Evolutionary conservation across 2,329 filamentous ascomycete genomes (phyloP).

Genomic region (Leptosphaerulina australis): DNA sequence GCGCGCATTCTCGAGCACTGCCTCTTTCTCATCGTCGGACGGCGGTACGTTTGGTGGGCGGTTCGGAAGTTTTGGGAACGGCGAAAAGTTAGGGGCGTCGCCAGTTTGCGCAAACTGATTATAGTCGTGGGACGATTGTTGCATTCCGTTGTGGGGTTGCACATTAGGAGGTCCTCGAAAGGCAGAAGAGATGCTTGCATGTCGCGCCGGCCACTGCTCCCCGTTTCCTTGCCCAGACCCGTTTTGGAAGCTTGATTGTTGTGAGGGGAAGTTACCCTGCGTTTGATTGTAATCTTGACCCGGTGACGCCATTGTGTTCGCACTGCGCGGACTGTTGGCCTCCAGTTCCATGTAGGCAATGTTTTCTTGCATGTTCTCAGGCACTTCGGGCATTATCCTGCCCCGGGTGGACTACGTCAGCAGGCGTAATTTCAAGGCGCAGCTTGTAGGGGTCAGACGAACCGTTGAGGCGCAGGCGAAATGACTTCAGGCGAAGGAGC

Average conservation of each 20-base stretch:
- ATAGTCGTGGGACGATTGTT: slow-evolving; percentile 47
- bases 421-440: slow-evolving; percentile 33
- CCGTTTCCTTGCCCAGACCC: slow-evolving; percentile 27
- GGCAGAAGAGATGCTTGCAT: slow-evolving; percentile 46
- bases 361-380: slow-evolving; percentile 94
- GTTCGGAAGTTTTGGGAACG: slow-evolving; percentile 82
- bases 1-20: slow-evolving; percentile 83
- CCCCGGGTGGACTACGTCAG: slow-evolving; percentile 38
- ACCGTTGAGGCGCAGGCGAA: slow-evolving; percentile 74
- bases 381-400: slow-evolving; percentile 93
- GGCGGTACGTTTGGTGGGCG: slow-evolving; percentile 87
- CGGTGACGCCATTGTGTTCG: slow-evolving; percentile 39
- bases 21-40: slow-evolving; percentile 92
- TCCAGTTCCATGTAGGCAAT: slow-evolving; percentile 89
- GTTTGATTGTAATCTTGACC: slow-evolving; percentile 37
- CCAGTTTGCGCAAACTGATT: slow-evolving; percentile 47
- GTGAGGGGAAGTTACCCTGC: slow-evolving; percentile 39
- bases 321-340: slow-evolving; percentile 59
- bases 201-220: slow-evolving; percentile 41
- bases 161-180: slow-evolving; percentile 47
- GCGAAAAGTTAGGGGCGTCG: slow-evolving; percentile 80
- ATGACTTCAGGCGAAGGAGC: slow-evolving; percentile 64
- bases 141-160: slow-evolving; percentile 35
- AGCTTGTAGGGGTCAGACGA: slow-evolving; percentile 41
- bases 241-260: slow-evolving; percentile 38